Conservation (phyloP, 805 yeast species). For the Jamesozyma jinghongensis region DNA sequence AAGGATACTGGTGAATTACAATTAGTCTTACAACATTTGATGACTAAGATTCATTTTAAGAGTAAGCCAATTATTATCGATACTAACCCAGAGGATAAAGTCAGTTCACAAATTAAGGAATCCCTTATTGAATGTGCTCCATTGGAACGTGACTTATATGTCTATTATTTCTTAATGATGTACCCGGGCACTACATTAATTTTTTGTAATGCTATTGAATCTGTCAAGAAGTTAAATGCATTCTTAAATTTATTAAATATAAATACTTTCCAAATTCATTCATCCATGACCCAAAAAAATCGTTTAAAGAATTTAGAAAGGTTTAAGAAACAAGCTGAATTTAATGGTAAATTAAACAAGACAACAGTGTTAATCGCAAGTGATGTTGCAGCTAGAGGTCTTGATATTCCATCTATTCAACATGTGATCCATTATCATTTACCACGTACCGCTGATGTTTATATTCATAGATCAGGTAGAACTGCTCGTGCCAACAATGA, state of each 20-base stretch:
- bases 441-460: conserved; percentile 89
- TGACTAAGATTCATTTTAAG: conserved; percentile 62
- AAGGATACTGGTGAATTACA: conserved; percentile 34
- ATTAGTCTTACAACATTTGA: conserved; percentile 56
- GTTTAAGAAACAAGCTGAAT: conserved; percentile 30
- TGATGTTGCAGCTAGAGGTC: conserved; percentile 97
- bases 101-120: conserved; percentile 69
- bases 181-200: conserved; percentile 87
- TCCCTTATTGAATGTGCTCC: conserved; percentile 88
- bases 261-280: conserved; percentile 70
- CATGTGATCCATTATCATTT: conserved; percentile 95
- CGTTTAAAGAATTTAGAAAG: conserved; percentile 78
- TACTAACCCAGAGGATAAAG: conserved; percentile 75
- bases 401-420: conserved; percentile 82
- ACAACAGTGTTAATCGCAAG: conserved; percentile 77
- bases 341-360: conserved; percentile 34
- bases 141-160: conserved; percentile 77
- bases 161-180: conserved; percentile 76
- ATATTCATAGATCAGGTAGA: conserved; percentile 94
- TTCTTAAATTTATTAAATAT: conserved; percentile 60
- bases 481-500: conserved; percentile 93
- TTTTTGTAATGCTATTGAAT: conserved; percentile 91
- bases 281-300: conserved; percentile 92
- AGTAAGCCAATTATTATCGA: conserved; percentile 68
- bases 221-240: conserved; percentile 79